Evolutionary conservation across 768 basidiomycete species (phyloP).

Genomic region (Solioccasus polychromus): DNA sequence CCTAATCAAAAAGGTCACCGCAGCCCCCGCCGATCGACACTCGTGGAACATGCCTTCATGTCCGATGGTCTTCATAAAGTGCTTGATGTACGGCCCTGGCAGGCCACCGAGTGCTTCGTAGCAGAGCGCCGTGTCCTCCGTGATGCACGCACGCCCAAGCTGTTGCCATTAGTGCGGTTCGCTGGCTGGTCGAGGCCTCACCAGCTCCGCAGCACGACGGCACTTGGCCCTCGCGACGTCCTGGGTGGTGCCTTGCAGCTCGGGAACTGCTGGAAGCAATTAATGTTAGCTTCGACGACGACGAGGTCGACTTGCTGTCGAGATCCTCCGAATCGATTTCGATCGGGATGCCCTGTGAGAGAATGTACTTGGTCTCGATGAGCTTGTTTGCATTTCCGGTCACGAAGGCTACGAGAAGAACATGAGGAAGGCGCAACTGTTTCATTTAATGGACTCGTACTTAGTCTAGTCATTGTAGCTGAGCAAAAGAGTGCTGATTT

Average conservation of each 20-base stretch:
- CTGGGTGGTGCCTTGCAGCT: slow-evolving; percentile 89
- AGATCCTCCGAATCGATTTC: slow-evolving; percentile 75
- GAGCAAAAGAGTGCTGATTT: too few relatives aligned
- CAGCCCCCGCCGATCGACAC: not conserved
- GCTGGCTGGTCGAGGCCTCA: slow-evolving; percentile 28
- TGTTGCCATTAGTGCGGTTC: slow-evolving; percentile 16
- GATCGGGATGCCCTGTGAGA: slow-evolving; percentile 63
- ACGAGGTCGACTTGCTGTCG: slow-evolving; percentile 57
- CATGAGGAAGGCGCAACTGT: not conserved
- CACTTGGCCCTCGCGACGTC: slow-evolving; percentile 91
- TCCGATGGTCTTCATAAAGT: slow-evolving; percentile 80
- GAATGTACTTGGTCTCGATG: slow-evolving; percentile 81
- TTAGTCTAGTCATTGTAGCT: slow-evolving; percentile 25
- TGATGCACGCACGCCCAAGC: slow-evolving; percentile 59
- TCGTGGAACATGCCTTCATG: slow-evolving; percentile 60
- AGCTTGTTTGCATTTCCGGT: slow-evolving; percentile 95
- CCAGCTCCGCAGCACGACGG: slow-evolving; percentile 76
- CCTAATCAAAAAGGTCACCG: slow-evolving; percentile 37
- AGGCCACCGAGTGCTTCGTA: slow-evolving; percentile 87
- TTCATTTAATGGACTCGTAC: slow-evolving; percentile 14
- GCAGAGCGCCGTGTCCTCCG: slow-evolving; percentile 93
- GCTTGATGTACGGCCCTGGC: slow-evolving; percentile 97
- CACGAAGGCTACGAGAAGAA: slow-evolving; percentile 71
- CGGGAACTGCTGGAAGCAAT: slow-evolving; percentile 79
- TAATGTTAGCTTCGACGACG: slow-evolving; percentile 1